These are phyloP conservation scores for Pseudevernia furfuracea DNA, from an alignment of 495 filamentous ascomycete genomes.

Conservation along the genomic window DNA sequence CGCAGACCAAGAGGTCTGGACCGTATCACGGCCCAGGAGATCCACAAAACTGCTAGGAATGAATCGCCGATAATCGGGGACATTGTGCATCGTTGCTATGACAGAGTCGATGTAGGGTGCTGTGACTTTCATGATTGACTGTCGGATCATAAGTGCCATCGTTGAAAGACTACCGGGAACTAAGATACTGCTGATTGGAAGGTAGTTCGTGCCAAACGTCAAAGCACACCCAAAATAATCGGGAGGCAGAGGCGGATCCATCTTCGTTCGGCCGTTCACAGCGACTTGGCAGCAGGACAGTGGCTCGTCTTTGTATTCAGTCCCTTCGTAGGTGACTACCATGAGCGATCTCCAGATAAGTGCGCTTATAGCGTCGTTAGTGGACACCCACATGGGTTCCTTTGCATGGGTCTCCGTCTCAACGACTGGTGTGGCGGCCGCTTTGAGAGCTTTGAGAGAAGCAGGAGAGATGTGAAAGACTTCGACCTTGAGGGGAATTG, in stretches of 20 bases:
- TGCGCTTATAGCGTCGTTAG: constrained; percentile 1
- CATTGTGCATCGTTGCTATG: background rate
- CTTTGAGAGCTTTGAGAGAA: constrained; percentile 3
- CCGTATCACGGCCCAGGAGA: background rate
- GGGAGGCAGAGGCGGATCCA: background rate
- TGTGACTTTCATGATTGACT: constrained; percentile 3
- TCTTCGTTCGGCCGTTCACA: background rate
- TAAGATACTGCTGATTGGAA: background rate
- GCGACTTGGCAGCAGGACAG: constrained; percentile 6
- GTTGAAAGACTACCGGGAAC: background rate
- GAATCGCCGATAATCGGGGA: background rate
- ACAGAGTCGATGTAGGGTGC: background rate
- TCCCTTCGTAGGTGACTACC: background rate
- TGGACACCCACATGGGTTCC: constrained; percentile 1
- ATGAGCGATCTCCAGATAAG: constrained; percentile 2
- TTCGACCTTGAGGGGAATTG: background rate
- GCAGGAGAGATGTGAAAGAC: constrained; percentile 11
- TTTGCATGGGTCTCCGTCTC: background rate
- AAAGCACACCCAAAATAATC: background rate
- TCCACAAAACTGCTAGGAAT: background rate
- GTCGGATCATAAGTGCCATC: constrained; percentile 3
- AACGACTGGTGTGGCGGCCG: background rate
- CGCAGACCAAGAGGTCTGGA: constrained; percentile 2
- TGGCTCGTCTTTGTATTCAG: constrained; percentile 4
- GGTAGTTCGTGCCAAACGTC: background rate